phyloP scores from a whole-genome alignment of 2,329 filamentous ascomycete species.

The Trichoderma brevicompactum region DNA sequence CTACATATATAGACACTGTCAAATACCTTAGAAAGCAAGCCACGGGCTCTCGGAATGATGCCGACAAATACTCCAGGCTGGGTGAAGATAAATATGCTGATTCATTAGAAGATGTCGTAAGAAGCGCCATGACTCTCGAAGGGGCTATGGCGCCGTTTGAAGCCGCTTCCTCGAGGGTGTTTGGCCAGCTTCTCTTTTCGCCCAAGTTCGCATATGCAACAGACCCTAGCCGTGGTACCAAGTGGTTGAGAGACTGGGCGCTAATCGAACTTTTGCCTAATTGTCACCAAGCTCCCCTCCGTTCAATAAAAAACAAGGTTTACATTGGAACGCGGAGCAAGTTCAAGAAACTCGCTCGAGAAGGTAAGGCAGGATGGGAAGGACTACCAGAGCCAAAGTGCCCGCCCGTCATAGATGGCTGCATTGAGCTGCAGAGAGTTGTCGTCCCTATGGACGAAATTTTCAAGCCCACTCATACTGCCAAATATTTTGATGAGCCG shows the following conservation, averaged over 20 bases:
- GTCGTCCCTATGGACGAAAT: conserved; percentile 5
- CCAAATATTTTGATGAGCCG: neutral
- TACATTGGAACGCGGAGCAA: neutral
- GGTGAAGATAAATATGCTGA: neutral
- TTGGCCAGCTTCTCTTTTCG: conserved; percentile 7
- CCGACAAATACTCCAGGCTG: neutral
- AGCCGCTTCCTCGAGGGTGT: neutral
- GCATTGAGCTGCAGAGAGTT: neutral
- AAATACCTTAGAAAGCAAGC: too few relatives aligned
- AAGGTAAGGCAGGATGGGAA: neutral
- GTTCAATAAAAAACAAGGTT: neutral
- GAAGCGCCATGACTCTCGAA: neutral
- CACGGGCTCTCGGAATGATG: neutral
- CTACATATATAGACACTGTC: neutral
- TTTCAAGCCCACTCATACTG: neutral
- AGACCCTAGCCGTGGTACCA: neutral
- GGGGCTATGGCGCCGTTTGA: neutral
- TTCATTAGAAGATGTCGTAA: neutral
- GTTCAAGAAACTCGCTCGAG: neutral
- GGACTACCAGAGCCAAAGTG: neutral
- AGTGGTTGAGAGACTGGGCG: conserved; percentile 20
- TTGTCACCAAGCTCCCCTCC: neutral
- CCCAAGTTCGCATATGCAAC: neutral
- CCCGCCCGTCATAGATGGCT: too few relatives aligned
- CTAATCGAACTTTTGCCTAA: conserved; percentile 3